Conservation (phyloP, 2,329 filamentous ascomycete species). For the Exophiala viscosa region DNA sequence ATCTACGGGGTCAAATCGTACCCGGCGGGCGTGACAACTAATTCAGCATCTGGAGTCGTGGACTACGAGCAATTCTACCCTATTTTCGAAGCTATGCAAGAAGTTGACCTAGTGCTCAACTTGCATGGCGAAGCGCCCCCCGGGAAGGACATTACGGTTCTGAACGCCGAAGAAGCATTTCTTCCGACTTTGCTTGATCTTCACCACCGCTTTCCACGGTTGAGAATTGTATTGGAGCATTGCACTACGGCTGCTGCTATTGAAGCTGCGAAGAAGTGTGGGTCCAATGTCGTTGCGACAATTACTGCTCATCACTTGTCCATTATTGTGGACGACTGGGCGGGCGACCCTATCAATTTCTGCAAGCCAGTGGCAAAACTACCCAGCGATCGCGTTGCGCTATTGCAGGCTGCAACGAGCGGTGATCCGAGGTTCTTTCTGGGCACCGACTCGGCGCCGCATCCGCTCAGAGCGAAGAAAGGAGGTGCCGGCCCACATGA, state of each 20-base stretch:
- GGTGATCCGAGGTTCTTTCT: conserved; percentile 64
- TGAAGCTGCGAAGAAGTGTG: conserved; percentile 71
- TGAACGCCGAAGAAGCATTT: conserved; percentile 73
- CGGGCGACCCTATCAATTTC: conserved; percentile 70
- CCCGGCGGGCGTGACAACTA: conserved; percentile 52
- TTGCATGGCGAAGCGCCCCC: conserved; percentile 81
- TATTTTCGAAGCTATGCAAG: conserved; percentile 86
- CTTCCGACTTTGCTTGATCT: conserved; percentile 73
- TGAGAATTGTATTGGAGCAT: conserved; percentile 65
- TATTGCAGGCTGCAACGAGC: conserved; percentile 59
- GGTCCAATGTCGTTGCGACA: conserved; percentile 71
- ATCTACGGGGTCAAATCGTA: conserved; percentile 57
- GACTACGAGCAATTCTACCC: conserved; percentile 45
- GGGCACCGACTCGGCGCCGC: conserved; percentile 68
- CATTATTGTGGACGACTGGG: conserved; percentile 73
- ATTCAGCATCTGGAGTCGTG: conserved; percentile 51
- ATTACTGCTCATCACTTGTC: conserved; percentile 86
- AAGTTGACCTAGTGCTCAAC: conserved; percentile 78
- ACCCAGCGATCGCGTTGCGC: conserved; percentile 66
- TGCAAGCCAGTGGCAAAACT: conserved; percentile 73
- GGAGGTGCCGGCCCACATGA: conserved; percentile 33
- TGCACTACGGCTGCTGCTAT: conserved; percentile 81
- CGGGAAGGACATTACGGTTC: conserved; percentile 46
- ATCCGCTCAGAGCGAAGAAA: conserved; percentile 54
- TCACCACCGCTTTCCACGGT: conserved; percentile 68